Conservation (phyloP, 2,329 filamentous ascomycete species). For the Ampelomyces quisqualis region DNA sequence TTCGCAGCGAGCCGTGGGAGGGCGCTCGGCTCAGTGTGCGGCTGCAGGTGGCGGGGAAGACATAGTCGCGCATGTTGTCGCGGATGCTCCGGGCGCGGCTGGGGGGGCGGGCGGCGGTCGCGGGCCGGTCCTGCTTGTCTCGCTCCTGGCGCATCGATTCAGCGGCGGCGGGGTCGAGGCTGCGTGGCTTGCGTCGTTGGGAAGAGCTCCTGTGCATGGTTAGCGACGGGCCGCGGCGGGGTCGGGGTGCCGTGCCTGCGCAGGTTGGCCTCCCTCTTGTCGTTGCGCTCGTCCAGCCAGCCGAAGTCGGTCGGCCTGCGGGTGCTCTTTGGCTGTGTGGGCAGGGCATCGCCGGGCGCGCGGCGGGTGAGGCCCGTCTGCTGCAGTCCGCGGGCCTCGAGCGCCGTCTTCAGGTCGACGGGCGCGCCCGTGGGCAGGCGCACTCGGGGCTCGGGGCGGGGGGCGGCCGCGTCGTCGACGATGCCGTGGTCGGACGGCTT, state of each 20-base stretch:
- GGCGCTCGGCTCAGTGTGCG: constrained; percentile 32
- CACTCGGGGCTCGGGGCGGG: constrained; percentile 24
- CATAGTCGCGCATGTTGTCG: constrained; percentile 46
- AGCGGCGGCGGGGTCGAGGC: constrained; percentile 39
- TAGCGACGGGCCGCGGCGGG: constrained; percentile 25
- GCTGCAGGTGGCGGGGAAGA: constrained; percentile 41
- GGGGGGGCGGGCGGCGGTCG: constrained; percentile 31
- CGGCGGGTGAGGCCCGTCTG: constrained; percentile 17
- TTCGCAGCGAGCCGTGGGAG: constrained; percentile 38
- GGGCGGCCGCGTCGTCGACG: constrained; percentile 19
- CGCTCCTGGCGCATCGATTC: constrained; percentile 50
- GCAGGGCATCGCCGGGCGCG: constrained; percentile 14
- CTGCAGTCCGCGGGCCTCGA: constrained; percentile 26
- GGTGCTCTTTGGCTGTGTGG: constrained; percentile 36
- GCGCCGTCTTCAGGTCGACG: constrained; percentile 29
- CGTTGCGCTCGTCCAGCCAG: constrained; percentile 24
- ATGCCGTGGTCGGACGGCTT: constrained; percentile 44
- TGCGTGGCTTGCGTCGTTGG: constrained; percentile 39
- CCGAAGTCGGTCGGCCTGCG: constrained; percentile 34
- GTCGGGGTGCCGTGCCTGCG: constrained; percentile 38
- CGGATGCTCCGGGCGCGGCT: constrained; percentile 43
- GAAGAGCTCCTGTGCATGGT: constrained; percentile 30
- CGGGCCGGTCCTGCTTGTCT: constrained; percentile 37
- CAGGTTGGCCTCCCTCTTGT: constrained; percentile 25
- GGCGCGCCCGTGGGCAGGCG: constrained; percentile 34